Base-by-base conservation (phyloP, 192 early-diverging fungal species). In the Thoreauomyces humboldtii region DNA sequence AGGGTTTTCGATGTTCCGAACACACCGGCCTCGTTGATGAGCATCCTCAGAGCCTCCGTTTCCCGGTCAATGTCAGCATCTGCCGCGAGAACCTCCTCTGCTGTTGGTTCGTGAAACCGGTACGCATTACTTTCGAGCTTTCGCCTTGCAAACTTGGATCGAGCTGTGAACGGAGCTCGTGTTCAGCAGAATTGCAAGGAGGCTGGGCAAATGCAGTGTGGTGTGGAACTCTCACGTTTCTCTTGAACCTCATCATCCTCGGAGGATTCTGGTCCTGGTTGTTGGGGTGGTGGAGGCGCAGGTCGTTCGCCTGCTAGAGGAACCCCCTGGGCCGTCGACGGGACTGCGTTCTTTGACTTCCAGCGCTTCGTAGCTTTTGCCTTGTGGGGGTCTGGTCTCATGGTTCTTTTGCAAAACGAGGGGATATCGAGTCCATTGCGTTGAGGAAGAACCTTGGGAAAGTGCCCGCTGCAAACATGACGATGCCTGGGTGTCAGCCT, bases 301-400 rank as follows among this genome's bases (percentile, higher is more conserved):
- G 38, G 38, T 41, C 38, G 38, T 41, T n/a, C n/a, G 38, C 11
- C 38, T 41, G 38, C 38, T 41, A n/a, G 38, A n/a, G n/a, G 38
- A 41, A 12, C n/a, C n/a, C 38, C 38, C n/a, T 9, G n/a, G 50
- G 19, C 21, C 44, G 44, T 24, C 25, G 44, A 6, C 15, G 50
- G 50, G 4, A 52, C 50, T 22, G 53, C 64, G 53, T 66, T 19
- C 53, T 66, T 66, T n/a, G 64, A 51, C 31, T 66, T 66, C 64
- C 64, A 66, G 12, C 42, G 34, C 36, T 57, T 66, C n/a, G 64
- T 57, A 21, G 64, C 64, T 31, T 66, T 66, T 12, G 21, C 37
- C 32, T 66, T 66, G 28, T 66, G 64, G 7, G 35, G 27, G 51
- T 66, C 64, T 24, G 54, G 64, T 7, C 64, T 51, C 64, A 66